phyloP scores from a whole-genome alignment of 108 stramenopile genomes.

The Pseudonitzschia pungens region DNA sequence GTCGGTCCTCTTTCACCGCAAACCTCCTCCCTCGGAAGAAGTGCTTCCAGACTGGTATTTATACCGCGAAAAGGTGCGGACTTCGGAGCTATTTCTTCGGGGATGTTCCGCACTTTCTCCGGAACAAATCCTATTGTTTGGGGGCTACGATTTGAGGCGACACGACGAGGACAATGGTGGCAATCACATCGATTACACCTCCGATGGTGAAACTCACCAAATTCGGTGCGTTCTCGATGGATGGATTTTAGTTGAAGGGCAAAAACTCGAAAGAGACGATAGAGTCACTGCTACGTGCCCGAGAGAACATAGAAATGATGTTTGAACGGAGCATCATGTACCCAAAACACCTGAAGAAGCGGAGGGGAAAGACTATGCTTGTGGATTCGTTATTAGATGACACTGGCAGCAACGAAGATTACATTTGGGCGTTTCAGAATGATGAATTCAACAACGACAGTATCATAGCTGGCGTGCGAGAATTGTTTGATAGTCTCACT shows the following conservation, averaged over 20 bases:
- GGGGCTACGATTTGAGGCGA: not conserved
- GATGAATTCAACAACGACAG: not conserved
- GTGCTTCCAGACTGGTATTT: constrained; percentile 4
- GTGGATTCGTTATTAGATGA: not conserved
- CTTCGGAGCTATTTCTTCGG: not conserved
- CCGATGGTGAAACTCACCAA: not conserved
- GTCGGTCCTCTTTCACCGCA: constrained; percentile 8
- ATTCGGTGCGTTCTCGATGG: constrained; percentile 5
- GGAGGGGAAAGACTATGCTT: not conserved
- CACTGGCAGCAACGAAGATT: not conserved
- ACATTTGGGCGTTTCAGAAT: not conserved
- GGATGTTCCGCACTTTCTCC: not conserved
- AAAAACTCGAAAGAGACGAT: not conserved
- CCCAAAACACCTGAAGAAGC: not conserved
- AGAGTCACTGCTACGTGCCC: not conserved
- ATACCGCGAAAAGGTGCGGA: not conserved
- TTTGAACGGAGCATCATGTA: constrained; percentile 4
- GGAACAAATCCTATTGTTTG: constrained; percentile 7
- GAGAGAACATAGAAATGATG: constrained; percentile 1
- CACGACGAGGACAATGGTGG: not conserved
- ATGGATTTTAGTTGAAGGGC: constrained; percentile 5
- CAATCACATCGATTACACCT: not conserved
- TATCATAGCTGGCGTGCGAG: not conserved
- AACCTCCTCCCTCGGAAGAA: not conserved
- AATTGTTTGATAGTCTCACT: not conserved